These are phyloP conservation scores for Quercus alba DNA, from an alignment of 306 rosid genomes.

Conservation along the genomic window DNA sequence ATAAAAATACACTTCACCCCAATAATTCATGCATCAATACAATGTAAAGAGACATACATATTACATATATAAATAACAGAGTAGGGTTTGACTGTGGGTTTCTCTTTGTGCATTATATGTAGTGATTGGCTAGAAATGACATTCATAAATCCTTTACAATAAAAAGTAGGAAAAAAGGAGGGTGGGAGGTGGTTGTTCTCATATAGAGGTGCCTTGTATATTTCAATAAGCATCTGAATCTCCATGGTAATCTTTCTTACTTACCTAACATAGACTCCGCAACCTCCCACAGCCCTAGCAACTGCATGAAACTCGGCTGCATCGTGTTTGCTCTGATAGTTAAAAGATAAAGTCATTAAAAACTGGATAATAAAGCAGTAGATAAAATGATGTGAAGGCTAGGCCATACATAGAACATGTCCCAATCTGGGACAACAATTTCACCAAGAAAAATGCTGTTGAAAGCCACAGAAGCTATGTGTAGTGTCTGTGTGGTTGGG, in stretches of 20 bases:
- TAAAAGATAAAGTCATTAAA: background rate
- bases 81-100: background rate
- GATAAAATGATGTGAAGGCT: background rate
- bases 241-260: background rate
- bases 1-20: background rate
- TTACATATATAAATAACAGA: background rate
- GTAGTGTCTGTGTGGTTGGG: slow-evolving; percentile 38
- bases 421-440: slow-evolving; percentile 51
- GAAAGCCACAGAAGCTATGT: slow-evolving; percentile 43
- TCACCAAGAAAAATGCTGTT: slow-evolving; percentile 50
- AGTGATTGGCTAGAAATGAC: background rate
- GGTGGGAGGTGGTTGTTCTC: background rate
- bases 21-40: background rate
- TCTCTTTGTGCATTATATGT: background rate
- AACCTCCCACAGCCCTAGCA: slow-evolving; percentile 46
- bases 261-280: slow-evolving; percentile 46
- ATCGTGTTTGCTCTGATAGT: slow-evolving; percentile 28
- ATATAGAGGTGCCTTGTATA: background rate
- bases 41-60: background rate
- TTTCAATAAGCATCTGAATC: background rate
- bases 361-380: background rate
- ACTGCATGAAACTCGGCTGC: slow-evolving; percentile 45
- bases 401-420: slow-evolving; percentile 47
- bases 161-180: background rate
- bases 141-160: background rate